Evolutionary conservation across 1,284 basidiomycete genomes (phyloP).

Genomic region (Limonomyces culmigenus): DNA sequence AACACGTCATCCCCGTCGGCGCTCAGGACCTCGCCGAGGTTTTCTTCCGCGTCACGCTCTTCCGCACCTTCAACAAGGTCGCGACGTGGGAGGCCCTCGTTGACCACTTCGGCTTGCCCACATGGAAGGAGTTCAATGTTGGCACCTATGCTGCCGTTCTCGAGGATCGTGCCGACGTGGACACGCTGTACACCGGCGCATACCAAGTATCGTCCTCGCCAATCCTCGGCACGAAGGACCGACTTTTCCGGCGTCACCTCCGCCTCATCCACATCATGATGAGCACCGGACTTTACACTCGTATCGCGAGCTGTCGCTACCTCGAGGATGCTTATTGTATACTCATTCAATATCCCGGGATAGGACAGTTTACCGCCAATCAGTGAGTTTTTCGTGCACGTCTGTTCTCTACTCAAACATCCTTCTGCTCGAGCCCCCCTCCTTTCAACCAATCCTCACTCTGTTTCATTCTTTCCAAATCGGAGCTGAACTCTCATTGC

Average conservation of each 20-base stretch:
- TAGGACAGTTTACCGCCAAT: conserved; percentile 22
- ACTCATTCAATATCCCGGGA: conserved; percentile 18
- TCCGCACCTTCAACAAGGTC: conserved; percentile 22
- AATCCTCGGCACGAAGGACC: conserved; percentile 14
- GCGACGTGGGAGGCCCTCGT: conserved; percentile 23
- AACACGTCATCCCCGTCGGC: conserved; percentile 20
- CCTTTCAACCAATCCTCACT: no score
- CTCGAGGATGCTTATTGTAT: conserved; percentile 21
- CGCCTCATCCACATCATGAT: conserved; percentile 19
- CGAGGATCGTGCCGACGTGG: conserved; percentile 8
- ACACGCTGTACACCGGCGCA: conserved; percentile 17
- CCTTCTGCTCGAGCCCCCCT: no score
- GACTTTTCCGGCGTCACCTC: not conserved
- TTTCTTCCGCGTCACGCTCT: conserved; percentile 25
- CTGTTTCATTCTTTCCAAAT: no score
- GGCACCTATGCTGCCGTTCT: conserved; percentile 18
- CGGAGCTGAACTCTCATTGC: no score
- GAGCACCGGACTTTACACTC: conserved; percentile 16
- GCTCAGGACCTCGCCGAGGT: conserved; percentile 18
- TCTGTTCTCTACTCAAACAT: no score
- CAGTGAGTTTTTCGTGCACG: no score
- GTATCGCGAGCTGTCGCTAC: conserved; percentile 14
- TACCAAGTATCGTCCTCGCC: conserved; percentile 24
- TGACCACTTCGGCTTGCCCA: conserved; percentile 14
- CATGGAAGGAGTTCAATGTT: conserved; percentile 18